Evolutionary conservation across 192 early-diverging fungal genomes (phyloP).

Genomic region (Podila minutissima): DNA sequence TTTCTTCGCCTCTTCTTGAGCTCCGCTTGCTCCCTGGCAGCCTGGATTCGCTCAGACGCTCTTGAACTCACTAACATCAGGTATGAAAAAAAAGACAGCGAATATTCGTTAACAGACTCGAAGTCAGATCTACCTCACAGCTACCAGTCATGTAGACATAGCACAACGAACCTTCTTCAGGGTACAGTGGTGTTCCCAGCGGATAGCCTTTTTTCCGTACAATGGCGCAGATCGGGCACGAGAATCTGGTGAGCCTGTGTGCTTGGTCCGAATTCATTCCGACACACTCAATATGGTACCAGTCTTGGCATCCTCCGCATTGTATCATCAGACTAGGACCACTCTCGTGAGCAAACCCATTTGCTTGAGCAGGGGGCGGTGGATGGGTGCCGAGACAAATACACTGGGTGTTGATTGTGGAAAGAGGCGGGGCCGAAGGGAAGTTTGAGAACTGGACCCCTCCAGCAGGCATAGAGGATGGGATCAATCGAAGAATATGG

Average conservation of each 20-base stretch:
- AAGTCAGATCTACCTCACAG: background rate
- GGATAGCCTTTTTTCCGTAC: conserved; percentile 27
- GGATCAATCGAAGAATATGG: conserved; percentile 46
- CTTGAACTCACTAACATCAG: conserved; percentile 19
- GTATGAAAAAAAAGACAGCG: background rate
- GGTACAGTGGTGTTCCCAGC: conserved; percentile 9
- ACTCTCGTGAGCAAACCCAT: background rate
- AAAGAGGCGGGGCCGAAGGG: conserved; percentile 24
- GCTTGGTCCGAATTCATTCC: conserved; percentile 55
- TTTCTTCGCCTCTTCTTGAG: conserved; percentile 27
- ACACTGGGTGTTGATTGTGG: conserved; percentile 8
- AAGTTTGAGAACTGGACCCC: conserved; percentile 15
- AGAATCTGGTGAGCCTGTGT: conserved; percentile 54
- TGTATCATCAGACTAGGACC: conserved; percentile 58
- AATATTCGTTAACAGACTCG: background rate
- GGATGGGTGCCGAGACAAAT: conserved; percentile 2
- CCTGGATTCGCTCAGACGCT: conserved; percentile 5
- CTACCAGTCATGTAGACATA: background rate
- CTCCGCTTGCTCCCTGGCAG: conserved; percentile 14
- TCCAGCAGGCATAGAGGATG: conserved; percentile 19
- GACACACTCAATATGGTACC: conserved; percentile 73
- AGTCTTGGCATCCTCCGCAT: conserved; percentile 72
- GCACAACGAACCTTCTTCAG: conserved; percentile 18
- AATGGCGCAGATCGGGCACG: conserved; percentile 67
- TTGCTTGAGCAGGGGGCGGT: background rate